Conservation (phyloP, 768 basidiomycete genomes). For the Hydnum rufescens region DNA sequence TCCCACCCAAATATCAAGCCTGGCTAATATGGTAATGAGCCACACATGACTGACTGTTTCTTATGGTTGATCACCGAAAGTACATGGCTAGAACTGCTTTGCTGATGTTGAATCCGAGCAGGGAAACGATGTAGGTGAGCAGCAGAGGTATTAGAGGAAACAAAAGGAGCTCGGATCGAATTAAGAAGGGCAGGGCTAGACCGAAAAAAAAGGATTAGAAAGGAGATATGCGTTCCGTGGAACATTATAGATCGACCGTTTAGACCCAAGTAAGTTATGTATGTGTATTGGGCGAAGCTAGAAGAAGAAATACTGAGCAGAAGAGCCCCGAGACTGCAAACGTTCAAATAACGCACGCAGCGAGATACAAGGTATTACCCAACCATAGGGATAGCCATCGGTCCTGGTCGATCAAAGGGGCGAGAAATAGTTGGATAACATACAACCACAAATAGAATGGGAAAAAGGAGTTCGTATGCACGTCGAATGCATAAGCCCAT, state of each 20-base stretch:
- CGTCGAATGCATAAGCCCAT: slow-evolving; percentile 93
- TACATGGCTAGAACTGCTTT: slow-evolving; percentile 62
- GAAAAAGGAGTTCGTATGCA: slow-evolving; percentile 94
- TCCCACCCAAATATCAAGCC: too few species aligned
- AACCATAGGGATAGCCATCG: slow-evolving; percentile 91
- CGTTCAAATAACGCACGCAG: slow-evolving; percentile 50
- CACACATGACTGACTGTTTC: too few species aligned
- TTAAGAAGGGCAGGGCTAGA: slow-evolving; percentile 80
- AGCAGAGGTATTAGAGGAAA: slow-evolving; percentile 77
- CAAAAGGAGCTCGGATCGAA: slow-evolving; percentile 77
- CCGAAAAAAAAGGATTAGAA: not conserved
- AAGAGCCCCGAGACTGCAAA: not conserved
- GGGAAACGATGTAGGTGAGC: slow-evolving; percentile 62
- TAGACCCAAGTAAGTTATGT: slow-evolving; percentile 75
- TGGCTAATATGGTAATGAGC: too few species aligned
- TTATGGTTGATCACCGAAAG: too few species aligned
- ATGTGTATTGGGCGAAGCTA: slow-evolving; percentile 77
- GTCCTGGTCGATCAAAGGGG: slow-evolving; percentile 60
- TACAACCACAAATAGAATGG: slow-evolving; percentile 82
- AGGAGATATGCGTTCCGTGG: not conserved
- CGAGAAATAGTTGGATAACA: slow-evolving; percentile 68
- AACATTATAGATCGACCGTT: slow-evolving; percentile 35
- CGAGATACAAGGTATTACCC: slow-evolving; percentile 81
- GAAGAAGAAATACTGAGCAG: slow-evolving; percentile 1
- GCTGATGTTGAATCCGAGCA: slow-evolving; percentile 83